phyloP scores from a whole-genome alignment of 768 basidiomycete genomes.

The Leccinum incarnatum region DNA sequence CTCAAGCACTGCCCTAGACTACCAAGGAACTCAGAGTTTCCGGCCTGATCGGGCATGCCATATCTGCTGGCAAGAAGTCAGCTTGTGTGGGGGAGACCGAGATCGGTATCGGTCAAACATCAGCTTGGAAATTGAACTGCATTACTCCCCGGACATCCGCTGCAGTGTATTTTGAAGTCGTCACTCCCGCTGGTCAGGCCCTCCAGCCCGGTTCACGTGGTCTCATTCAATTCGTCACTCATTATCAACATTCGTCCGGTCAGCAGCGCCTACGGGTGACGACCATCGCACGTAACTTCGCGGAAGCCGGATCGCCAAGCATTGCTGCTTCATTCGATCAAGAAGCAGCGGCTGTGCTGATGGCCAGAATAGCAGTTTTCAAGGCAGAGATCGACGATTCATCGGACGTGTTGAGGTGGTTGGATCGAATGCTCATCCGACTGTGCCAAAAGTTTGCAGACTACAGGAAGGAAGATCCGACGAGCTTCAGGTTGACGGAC shows the following conservation, averaged over 20 bases:
- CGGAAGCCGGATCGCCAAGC: constrained; percentile 92
- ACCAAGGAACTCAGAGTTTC: constrained; percentile 99
- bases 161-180: constrained; percentile 97
- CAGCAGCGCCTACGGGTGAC: constrained; percentile 95
- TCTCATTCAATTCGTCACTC: constrained; percentile 96
- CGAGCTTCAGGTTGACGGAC: constrained; percentile 87
- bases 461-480: constrained; percentile 96
- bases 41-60: constrained; percentile 95
- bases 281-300: constrained; percentile 95
- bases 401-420: constrained; percentile 94
- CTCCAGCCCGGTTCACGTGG: constrained; percentile 87
- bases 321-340: constrained; percentile 96
- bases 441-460: constrained; percentile 99
- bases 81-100: constrained; percentile 97
- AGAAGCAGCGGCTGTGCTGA: constrained; percentile 94
- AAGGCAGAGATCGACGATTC: constrained; percentile 99
- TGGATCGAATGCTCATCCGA: constrained; percentile 98
- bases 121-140: constrained; percentile 95
- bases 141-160: constrained; percentile 84
- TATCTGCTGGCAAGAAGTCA: constrained; percentile 96
- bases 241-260: constrained; percentile 97
- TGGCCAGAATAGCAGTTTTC: constrained; percentile 99
- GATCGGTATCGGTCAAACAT: constrained; percentile 97
- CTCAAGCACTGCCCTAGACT: constrained; percentile 50
- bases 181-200: constrained; percentile 93